Evolutionary conservation across 2,329 filamentous ascomycete genomes (phyloP).

Genomic region (Claviceps monticola): DNA sequence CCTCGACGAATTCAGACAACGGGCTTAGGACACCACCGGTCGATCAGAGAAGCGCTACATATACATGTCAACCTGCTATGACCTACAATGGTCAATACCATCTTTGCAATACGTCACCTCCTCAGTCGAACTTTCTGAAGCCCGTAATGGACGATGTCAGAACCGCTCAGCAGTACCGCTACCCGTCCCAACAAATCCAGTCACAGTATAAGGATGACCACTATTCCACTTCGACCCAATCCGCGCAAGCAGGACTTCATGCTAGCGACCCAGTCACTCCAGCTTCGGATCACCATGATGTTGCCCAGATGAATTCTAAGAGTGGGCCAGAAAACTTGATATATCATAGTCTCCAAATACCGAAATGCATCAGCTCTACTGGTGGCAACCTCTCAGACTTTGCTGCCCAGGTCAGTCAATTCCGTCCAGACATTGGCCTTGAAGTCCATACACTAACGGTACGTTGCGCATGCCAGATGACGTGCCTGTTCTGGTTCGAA

Average conservation of each 20-base stretch:
- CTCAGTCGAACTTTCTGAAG: constrained; percentile 20
- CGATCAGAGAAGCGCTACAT: constrained; percentile 40
- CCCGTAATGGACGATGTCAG: constrained; percentile 20
- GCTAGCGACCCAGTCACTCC: constrained; percentile 26
- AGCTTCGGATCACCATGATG: constrained; percentile 14
- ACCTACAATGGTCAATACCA: constrained; percentile 33
- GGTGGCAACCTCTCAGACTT: constrained; percentile 72
- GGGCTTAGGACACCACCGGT: constrained; percentile 37
- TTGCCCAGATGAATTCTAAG: constrained; percentile 17
- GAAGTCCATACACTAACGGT: not conserved
- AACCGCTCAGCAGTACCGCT: constrained; percentile 18
- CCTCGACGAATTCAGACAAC: constrained; percentile 12
- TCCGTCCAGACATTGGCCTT: not conserved
- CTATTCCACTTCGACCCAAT: not conserved
- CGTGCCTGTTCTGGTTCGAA: constrained; percentile 97
- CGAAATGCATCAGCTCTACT: constrained; percentile 58
- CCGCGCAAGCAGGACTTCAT: constrained; percentile 15
- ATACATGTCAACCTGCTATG: constrained; percentile 35
- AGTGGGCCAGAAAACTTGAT: constrained; percentile 33
- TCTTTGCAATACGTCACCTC: constrained; percentile 22
- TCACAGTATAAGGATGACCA: not conserved
- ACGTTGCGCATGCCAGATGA: constrained; percentile 46
- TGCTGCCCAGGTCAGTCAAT: constrained; percentile 56
- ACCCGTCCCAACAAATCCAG: constrained; percentile 14
- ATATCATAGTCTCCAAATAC: constrained; percentile 54